Conservation (phyloP, 202 grass and related monocot genomes). For the Cymbopogon flexuosus region DNA sequence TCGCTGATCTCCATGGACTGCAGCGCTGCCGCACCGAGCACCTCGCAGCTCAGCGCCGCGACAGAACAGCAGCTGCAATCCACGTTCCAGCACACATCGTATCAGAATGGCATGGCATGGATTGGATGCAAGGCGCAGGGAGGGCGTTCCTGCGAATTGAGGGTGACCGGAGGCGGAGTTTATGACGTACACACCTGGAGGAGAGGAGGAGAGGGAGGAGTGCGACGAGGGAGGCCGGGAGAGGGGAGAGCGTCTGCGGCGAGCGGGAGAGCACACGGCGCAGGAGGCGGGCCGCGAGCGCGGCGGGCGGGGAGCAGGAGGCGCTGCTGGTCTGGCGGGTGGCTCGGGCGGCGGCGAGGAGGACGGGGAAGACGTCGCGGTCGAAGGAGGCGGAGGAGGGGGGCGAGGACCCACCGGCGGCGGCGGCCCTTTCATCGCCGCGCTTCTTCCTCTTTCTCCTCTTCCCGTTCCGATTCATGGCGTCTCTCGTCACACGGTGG, state of each 20-base stretch:
- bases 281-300: slow-evolving; percentile 30
- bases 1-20: slow-evolving; percentile 40
- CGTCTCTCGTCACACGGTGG: neutral
- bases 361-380: slow-evolving; percentile 44
- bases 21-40: slow-evolving; percentile 52
- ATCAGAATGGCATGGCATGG: neutral
- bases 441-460: slow-evolving; percentile 35
- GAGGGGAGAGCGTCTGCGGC: neutral
- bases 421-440: neutral
- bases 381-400: slow-evolving; percentile 30
- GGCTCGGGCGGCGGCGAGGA: slow-evolving; percentile 46
- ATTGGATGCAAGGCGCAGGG: neutral
- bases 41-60: slow-evolving; percentile 43
- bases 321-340: neutral
- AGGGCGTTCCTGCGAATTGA: neutral
- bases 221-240: slow-evolving; percentile 41
- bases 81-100: neutral
- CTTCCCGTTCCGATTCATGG: slow-evolving; percentile 16
- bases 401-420: neutral
- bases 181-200: slow-evolving; percentile 35
- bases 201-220: slow-evolving; percentile 61
- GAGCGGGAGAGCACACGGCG: slow-evolving; percentile 43
- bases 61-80: slow-evolving; percentile 41
- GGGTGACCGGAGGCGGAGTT: neutral
- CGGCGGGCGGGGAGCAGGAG: neutral